Evolutionary conservation across 73 alveolate genomes (phyloP).

Genomic region (Symbiodinium natans): DNA sequence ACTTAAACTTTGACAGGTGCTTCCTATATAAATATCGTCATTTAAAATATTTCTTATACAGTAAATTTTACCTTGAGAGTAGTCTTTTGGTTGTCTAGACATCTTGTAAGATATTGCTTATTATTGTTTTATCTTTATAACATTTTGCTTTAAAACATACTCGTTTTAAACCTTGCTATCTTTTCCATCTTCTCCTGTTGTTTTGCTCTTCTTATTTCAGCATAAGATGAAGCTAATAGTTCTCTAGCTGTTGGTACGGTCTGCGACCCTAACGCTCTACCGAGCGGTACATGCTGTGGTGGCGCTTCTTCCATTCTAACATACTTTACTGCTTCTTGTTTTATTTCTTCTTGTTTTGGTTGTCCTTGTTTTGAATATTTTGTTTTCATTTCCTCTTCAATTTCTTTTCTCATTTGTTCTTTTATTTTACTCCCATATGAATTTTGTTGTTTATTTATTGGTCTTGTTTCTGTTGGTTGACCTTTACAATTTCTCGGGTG

Average conservation of each 20-base stretch:
- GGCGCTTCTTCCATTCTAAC: no score
- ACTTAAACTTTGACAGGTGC: neutral
- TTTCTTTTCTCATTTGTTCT: neutral
- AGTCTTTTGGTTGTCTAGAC: neutral
- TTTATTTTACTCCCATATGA: neutral
- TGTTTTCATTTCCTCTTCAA: neutral
- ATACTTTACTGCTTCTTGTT: no score
- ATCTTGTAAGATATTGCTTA: neutral
- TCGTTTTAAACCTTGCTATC: neutral
- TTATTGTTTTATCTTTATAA: neutral
- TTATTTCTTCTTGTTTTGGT: neutral
- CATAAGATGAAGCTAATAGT: neutral
- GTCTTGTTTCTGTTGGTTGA: neutral
- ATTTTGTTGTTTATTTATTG: neutral
- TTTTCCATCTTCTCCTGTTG: no score
- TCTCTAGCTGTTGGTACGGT: no score
- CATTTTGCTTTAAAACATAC: neutral
- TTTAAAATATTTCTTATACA: neutral
- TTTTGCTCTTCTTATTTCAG: no score
- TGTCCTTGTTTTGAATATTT: no score
- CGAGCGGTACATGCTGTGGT: no score
- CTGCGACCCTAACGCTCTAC: no score
- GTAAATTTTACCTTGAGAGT: neutral
- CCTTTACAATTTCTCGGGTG: neutral
- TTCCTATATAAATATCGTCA: neutral